phyloP scores from a whole-genome alignment of 2,329 filamentous ascomycete genomes.

The Fusarium mangiferae region DNA sequence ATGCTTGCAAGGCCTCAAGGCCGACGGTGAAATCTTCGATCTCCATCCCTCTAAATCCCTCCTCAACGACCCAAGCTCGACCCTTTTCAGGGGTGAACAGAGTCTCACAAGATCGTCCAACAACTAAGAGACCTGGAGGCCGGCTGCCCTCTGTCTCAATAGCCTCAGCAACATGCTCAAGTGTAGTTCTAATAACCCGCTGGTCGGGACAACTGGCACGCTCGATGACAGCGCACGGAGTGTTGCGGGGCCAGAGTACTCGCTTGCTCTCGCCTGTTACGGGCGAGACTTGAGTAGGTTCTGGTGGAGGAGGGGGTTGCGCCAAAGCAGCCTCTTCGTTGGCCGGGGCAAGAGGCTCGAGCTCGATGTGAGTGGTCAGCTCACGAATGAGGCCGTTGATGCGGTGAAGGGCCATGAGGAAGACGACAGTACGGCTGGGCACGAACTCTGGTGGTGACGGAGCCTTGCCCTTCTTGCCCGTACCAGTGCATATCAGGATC shows the following conservation, averaged over 20 bases:
- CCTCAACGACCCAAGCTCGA: constrained; percentile 84
- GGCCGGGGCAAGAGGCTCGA: constrained; percentile 37
- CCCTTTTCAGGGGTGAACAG: constrained; percentile 68
- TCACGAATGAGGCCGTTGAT: constrained; percentile 78
- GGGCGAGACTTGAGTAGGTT: constrained; percentile 1
- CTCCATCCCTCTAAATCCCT: constrained; percentile 83
- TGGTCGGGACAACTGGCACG: constrained; percentile 95
- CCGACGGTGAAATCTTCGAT: constrained; percentile 47
- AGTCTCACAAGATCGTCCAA: constrained; percentile 85
- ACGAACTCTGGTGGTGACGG: constrained; percentile 86
- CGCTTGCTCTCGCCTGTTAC: constrained; percentile 40
- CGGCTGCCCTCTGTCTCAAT: constrained; percentile 90
- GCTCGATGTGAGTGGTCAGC: constrained; percentile 63
- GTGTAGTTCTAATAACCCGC: constrained; percentile 87
- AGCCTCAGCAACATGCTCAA: constrained; percentile 81
- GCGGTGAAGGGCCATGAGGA: constrained; percentile 94
- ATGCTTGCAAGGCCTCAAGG: constrained; percentile 37
- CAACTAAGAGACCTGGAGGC: constrained; percentile 87
- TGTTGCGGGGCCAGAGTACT: constrained; percentile 75
- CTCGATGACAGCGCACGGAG: constrained; percentile 93
- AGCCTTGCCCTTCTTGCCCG: constrained; percentile 86
- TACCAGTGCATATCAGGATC: constrained; percentile 95
- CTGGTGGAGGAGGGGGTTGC: constrained; percentile 24
- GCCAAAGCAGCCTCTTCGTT: constrained; percentile 35
- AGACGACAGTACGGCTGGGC: constrained; percentile 83